phyloP scores from a whole-genome alignment of 1,284 basidiomycete species.

The Xerocomus amazonicus region DNA sequence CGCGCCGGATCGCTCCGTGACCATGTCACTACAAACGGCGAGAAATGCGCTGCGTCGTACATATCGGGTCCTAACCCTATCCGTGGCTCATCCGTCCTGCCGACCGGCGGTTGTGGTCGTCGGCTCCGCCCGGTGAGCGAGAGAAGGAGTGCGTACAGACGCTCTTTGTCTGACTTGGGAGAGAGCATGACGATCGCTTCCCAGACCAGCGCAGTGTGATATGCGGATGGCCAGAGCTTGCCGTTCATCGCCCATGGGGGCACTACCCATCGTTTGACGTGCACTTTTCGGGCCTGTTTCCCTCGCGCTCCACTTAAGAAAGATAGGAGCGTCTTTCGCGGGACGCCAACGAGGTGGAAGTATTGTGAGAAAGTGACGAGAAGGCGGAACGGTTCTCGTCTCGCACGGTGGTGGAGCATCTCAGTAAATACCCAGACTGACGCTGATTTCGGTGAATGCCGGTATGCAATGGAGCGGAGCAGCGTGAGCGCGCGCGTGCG shows the following conservation, averaged over 20 bases:
- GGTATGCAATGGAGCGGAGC: constrained; percentile 25
- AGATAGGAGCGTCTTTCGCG: constrained; percentile 22
- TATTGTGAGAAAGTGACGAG: constrained; percentile 31
- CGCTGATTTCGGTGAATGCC: constrained; percentile 25
- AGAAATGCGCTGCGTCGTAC: constrained; percentile 30
- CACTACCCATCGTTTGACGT: constrained; percentile 1
- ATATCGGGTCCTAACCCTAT: constrained; percentile 18
- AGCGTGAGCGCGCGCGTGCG: constrained; percentile 21
- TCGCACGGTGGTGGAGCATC: constrained; percentile 34
- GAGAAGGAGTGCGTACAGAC: constrained; percentile 32
- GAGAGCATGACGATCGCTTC: constrained; percentile 23
- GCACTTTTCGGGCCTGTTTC: constrained; percentile 3
- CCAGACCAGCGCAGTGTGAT: constrained; percentile 42
- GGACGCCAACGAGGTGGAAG: constrained; percentile 37
- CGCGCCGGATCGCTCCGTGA: constrained; percentile 13
- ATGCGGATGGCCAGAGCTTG: constrained; percentile 33
- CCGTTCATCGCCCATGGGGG: constrained; percentile 5
- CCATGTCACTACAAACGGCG: constrained; percentile 25
- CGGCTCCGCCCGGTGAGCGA: constrained; percentile 18
- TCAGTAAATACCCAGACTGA: constrained; percentile 37
- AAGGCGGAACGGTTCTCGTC: constrained; percentile 17
- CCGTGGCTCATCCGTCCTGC: not conserved
- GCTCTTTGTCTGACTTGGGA: constrained; percentile 8
- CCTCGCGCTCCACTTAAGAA: constrained; percentile 16
- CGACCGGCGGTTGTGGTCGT: not conserved